These are phyloP conservation scores for Rubroshorea leprosula DNA, from an alignment of 345 rosid genomes.

Conservation along the genomic window DNA sequence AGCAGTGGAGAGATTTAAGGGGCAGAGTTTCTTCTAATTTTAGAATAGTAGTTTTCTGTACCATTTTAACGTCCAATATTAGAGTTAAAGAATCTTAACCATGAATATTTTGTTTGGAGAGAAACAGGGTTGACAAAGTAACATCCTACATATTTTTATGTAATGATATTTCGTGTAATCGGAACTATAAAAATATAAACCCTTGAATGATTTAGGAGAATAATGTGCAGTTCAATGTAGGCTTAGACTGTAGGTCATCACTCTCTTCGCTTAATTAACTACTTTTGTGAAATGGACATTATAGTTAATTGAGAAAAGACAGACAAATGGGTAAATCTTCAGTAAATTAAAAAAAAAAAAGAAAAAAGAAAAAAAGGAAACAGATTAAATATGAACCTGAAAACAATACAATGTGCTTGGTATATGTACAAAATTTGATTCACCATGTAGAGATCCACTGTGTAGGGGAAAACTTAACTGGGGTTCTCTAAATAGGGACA, in stretches of 20 bases:
- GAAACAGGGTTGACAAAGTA: no score
- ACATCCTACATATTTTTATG: background rate
- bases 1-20: background rate
- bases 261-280: no score
- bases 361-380: background rate
- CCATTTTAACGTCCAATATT: background rate
- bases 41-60: no score
- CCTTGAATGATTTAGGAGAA: no score
- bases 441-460: constrained; percentile 21
- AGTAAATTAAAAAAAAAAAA: background rate
- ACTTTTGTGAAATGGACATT: no score
- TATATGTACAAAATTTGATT: constrained; percentile 39
- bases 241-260: background rate
- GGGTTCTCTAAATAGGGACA: constrained; percentile 14
- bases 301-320: background rate
- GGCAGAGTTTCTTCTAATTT: background rate
- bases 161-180: no score
- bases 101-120: background rate
- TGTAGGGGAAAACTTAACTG: constrained; percentile 21
- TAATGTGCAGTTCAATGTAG: no score
- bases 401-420: constrained; percentile 18
- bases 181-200: no score
- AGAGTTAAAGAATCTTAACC: background rate
- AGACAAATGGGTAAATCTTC: constrained; percentile 13
- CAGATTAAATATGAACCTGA: constrained; percentile 5